Evolutionary conservation across 163 green algal genomes (phyloP), one percentile per base, ranked within the genome.

Genomic region (Dunaliella salina): DNA sequence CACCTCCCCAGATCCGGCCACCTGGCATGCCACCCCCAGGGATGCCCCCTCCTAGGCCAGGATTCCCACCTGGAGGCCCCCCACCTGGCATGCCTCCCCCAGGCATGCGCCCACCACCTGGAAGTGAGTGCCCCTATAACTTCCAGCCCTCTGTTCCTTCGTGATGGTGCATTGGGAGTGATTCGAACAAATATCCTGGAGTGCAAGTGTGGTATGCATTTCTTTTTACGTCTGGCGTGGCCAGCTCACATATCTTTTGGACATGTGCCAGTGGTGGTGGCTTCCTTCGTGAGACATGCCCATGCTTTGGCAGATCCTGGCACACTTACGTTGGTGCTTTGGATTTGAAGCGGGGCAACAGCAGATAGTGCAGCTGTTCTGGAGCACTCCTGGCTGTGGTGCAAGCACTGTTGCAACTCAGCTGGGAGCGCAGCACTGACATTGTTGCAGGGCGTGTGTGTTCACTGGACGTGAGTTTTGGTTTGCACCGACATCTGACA

Each of bases 1-100:
- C 80, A 33, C 83, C 87, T 71, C 85, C 80, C 34, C 67, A 91
- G 25, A 79, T 85, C 59, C 87, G 86, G 13, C 85, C 87, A 8
- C 86, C 86, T 5, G 81, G 89, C 81, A 92, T 92, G 87, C 88
- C 85, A 0, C 88, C 88, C 25, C 89, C 90, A 0, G 92, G 90
- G 84, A 92, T 91, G 88, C 87, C 88, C 24, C 90, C 91, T 63
- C 87, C 89, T 15, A 50, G 63, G 63, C 63, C 63, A 30, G 63
- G 63, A 75, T 75, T 75, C 24, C 63, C 86, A 78, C 46, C 45
- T 71, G 20, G 46, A 75, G 33, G 82, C 13, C 72, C 81, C 80
- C 83, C 45, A 75, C 82, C 90, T 45, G 88, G 87, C 69, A 87
- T 88, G 81, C 75, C 81, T 20, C 88, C 86, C 17, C 90, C 90